These are phyloP conservation scores for Thalassiosira sp. DNA, from an alignment of 352 stramenopile genomes.

Conservation along the genomic window DNA sequence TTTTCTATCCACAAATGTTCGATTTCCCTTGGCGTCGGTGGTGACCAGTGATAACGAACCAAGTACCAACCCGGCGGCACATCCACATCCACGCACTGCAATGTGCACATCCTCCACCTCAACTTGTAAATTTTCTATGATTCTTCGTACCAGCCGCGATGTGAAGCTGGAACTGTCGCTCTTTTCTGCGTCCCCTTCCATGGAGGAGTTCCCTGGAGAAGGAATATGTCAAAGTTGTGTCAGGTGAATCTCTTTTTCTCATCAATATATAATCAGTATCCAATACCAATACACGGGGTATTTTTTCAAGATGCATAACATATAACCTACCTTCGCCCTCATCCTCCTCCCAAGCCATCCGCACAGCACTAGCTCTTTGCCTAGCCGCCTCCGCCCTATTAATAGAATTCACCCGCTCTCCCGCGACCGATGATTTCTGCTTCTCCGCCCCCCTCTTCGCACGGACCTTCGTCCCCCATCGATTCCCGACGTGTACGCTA, in stretches of 20 bases:
- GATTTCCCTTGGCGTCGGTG: constrained; percentile 68
- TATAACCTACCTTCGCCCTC: no score
- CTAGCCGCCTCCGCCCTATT: constrained; percentile 58
- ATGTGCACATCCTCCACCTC: constrained; percentile 81
- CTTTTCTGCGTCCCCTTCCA: background rate
- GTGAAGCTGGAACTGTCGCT: constrained; percentile 54
- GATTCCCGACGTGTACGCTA: constrained; percentile 6
- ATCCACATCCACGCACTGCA: constrained; percentile 54
- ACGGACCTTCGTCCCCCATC: constrained; percentile 1
- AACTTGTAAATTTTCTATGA: constrained; percentile 84
- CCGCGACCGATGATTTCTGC: background rate
- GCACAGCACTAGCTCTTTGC: constrained; percentile 54
- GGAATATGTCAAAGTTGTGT: no score
- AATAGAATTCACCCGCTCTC: constrained; percentile 57
- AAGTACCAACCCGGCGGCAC: constrained; percentile 66
- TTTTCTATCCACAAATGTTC: constrained; percentile 78
- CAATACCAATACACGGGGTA: no score
- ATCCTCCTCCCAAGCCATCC: constrained; percentile 44
- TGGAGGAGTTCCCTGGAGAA: background rate
- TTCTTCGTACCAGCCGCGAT: constrained; percentile 67
- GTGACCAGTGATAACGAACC: constrained; percentile 72
- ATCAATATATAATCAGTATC: no score
- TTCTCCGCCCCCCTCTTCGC: constrained; percentile 3
- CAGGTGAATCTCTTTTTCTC: no score
- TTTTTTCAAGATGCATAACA: no score